These are phyloP conservation scores for Penicillium riverlandense DNA, from an alignment of 495 filamentous ascomycete species.

Conservation along the genomic window DNA sequence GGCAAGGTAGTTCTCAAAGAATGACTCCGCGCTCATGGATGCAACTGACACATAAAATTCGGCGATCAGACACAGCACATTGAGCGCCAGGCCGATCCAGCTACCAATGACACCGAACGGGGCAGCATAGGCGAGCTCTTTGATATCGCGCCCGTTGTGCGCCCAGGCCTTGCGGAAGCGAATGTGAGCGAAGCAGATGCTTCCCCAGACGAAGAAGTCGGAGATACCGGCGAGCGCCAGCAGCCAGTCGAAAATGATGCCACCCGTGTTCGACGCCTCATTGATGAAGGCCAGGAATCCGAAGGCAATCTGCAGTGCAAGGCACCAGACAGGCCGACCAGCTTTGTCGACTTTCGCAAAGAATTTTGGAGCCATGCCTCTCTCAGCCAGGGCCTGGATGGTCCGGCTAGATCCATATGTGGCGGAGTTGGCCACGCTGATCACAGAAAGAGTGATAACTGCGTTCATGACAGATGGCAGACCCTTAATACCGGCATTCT, in stretches of 20 bases:
- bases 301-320: constrained; percentile 47
- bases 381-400: constrained; percentile 50
- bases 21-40: constrained; percentile 41
- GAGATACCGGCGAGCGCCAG: constrained; percentile 59
- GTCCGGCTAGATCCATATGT: constrained; percentile 58
- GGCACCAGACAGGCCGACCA: constrained; percentile 48
- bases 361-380: constrained; percentile 52
- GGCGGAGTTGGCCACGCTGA: constrained; percentile 58
- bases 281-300: constrained; percentile 50
- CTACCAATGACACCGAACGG: constrained; percentile 60
- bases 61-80: constrained; percentile 56
- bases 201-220: constrained; percentile 65
- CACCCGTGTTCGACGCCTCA: constrained; percentile 30
- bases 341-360: constrained; percentile 49
- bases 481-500: constrained; percentile 56
- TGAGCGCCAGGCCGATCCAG: constrained; percentile 55
- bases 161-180: constrained; percentile 59
- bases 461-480: constrained; percentile 69
- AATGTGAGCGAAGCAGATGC: constrained; percentile 66
- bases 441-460: constrained; percentile 63
- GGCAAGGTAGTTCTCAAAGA: constrained; percentile 60
- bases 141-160: constrained; percentile 48
- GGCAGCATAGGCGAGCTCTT: constrained; percentile 66
- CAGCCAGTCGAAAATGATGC: constrained; percentile 52
- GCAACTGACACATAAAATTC: constrained; percentile 42